phyloP scores from a whole-genome alignment of 495 filamentous ascomycete species.

The Talaromyces liani region DNA sequence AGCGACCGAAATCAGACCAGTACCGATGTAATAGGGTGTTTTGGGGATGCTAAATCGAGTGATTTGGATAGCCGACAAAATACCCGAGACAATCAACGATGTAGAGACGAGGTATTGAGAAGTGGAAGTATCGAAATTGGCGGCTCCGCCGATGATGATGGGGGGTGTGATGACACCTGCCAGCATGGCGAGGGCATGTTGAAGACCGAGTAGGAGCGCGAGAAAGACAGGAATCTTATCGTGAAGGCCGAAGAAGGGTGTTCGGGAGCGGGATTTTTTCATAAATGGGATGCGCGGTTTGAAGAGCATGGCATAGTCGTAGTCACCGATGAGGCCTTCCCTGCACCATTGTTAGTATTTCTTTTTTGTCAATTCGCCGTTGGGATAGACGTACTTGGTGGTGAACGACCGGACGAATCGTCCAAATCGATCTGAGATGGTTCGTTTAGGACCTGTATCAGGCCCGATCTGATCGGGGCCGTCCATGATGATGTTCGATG shows the following conservation, averaged over 20 bases:
- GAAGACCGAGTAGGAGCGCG: slow-evolving; percentile 63
- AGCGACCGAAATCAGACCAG: slow-evolving; percentile 84
- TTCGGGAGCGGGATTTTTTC: slow-evolving; percentile 50
- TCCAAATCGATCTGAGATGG: slow-evolving; percentile 27
- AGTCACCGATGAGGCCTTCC: slow-evolving; percentile 73
- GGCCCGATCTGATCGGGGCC: slow-evolving; percentile 47
- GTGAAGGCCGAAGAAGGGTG: slow-evolving; percentile 84
- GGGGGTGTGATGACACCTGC: slow-evolving; percentile 66
- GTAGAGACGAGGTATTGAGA: slow-evolving; percentile 82
- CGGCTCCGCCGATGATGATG: slow-evolving; percentile 58
- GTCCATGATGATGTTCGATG: slow-evolving; percentile 29
- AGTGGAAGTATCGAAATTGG: slow-evolving; percentile 44
- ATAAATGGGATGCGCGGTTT: slow-evolving; percentile 80
- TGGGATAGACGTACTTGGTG: slow-evolving; percentile 36
- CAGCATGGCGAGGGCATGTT: slow-evolving; percentile 64
- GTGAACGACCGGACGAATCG: slow-evolving; percentile 35
- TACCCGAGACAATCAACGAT: slow-evolving; percentile 76
- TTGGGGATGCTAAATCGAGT: slow-evolving; percentile 72
- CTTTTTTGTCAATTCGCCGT: not conserved
- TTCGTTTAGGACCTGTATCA: slow-evolving; percentile 31
- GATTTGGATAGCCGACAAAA: slow-evolving; percentile 76
- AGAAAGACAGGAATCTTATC: slow-evolving; percentile 76
- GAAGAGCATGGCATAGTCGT: slow-evolving; percentile 78
- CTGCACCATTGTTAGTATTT: slow-evolving; percentile 14
- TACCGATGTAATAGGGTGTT: slow-evolving; percentile 82